Evolutionary conservation across 2,329 filamentous ascomycete genomes (phyloP).

Genomic region (Verticillium zaregamsianum): DNA sequence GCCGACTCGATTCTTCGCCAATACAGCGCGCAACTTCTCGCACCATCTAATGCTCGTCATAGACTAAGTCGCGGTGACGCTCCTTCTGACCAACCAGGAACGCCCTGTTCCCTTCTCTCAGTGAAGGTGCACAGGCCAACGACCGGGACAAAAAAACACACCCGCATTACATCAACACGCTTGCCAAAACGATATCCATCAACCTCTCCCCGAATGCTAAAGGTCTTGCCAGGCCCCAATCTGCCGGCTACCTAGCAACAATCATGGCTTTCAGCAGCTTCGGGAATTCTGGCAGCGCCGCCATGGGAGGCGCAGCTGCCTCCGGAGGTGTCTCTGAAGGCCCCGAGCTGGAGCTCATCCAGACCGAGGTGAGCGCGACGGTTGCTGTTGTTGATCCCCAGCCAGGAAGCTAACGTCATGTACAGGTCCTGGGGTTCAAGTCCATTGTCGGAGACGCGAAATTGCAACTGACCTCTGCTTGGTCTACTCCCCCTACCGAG

Average conservation of each 20-base stretch:
- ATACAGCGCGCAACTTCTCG: background rate
- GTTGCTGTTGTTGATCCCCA: background rate
- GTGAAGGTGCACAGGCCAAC: background rate
- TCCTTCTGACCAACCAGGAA: background rate
- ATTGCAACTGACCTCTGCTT: constrained; percentile 73
- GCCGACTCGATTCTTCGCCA: background rate
- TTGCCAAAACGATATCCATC: constrained; percentile 1
- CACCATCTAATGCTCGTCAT: background rate
- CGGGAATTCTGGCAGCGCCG: constrained; percentile 39
- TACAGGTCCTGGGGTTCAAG: constrained; percentile 72
- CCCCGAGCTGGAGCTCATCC: constrained; percentile 69
- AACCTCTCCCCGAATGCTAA: constrained; percentile 19
- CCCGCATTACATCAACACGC: background rate
- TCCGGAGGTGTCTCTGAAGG: constrained; percentile 42
- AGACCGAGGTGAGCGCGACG: constrained; percentile 65
- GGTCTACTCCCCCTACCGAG: constrained; percentile 70
- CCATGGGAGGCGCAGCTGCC: constrained; percentile 34
- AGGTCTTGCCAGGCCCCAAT: constrained; percentile 1
- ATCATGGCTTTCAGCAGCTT: constrained; percentile 62
- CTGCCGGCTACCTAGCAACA: constrained; percentile 30
- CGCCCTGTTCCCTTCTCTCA: background rate
- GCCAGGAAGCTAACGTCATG: background rate
- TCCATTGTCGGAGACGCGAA: constrained; percentile 77
- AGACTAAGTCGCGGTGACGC: background rate
- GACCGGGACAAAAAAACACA: background rate